Evolutionary conservation across 23 red algal genomes (phyloP).

Genomic region (Gracilariopsis chorda): DNA sequence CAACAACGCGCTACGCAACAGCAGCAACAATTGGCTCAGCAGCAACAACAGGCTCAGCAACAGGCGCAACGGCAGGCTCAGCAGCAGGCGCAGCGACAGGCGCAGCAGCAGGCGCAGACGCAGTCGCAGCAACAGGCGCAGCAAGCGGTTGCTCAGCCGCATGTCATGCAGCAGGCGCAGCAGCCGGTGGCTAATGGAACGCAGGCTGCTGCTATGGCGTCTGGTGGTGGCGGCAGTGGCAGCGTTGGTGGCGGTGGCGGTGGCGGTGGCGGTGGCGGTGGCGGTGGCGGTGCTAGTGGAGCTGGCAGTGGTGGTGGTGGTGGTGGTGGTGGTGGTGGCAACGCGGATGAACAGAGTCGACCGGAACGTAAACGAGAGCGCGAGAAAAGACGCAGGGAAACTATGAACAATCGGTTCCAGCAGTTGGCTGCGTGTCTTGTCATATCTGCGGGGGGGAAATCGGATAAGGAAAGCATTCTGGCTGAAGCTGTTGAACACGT

Average conservation of each 20-base stretch:
- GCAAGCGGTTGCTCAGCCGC: neutral
- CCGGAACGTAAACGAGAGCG: constrained; percentile 52
- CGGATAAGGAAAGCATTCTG: constrained; percentile 57
- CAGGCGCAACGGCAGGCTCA: neutral
- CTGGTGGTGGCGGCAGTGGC: neutral
- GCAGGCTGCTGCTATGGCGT: neutral
- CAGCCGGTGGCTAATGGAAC: neutral
- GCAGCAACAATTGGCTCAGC: neutral
- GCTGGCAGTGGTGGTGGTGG: neutral
- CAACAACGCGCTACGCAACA: neutral
- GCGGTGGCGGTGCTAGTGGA: neutral
- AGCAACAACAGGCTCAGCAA: neutral
- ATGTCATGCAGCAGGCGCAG: neutral
- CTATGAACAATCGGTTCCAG: constrained; percentile 47
- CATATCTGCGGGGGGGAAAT: constrained; percentile 4
- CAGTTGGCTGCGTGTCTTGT: constrained; percentile 25
- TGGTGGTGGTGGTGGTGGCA: neutral
- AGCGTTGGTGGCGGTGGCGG: neutral
- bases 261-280: neutral
- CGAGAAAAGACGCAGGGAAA: constrained; percentile 51
- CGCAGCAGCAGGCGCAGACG: neutral
- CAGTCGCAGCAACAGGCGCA: neutral
- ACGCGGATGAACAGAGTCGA: constrained; percentile 28
- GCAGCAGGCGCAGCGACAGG: neutral
- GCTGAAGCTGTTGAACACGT: constrained; percentile 51